phyloP scores from a whole-genome alignment of 1,139 yeast species.

The Saccharomyces hybrid region DNA sequence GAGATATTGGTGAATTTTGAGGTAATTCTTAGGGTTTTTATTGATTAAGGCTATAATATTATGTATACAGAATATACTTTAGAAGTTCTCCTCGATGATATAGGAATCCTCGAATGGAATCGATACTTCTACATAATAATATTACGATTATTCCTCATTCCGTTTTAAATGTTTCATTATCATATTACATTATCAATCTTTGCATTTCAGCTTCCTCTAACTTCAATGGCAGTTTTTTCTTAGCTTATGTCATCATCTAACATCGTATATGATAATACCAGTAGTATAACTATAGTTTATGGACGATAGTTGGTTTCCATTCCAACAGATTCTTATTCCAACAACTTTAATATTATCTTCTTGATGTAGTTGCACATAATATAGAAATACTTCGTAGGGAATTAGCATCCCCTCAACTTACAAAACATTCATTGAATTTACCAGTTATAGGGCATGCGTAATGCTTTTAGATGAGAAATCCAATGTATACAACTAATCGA shows the following conservation, averaged over 20 bases:
- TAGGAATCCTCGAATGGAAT: not conserved
- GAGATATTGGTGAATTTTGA: not conserved
- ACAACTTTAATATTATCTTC: too few relatives aligned
- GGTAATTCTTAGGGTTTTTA: not conserved
- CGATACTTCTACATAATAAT: not conserved
- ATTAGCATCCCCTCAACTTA: too few relatives aligned
- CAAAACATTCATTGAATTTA: too few relatives aligned
- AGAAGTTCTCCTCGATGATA: not conserved
- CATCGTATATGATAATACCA: not conserved
- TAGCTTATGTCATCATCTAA: not conserved
- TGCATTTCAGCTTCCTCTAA: not conserved
- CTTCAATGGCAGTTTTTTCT: not conserved
- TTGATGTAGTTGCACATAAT: too few relatives aligned
- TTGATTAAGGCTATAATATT: not conserved
- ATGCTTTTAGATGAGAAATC: too few relatives aligned
- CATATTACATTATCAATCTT: not conserved
- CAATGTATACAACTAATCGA: too few relatives aligned
- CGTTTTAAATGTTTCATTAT: not conserved
- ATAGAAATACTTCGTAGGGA: too few relatives aligned
- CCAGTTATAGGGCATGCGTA: too few relatives aligned
- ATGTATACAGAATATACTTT: not conserved
- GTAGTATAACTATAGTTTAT: not conserved
- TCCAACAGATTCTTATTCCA: not conserved
- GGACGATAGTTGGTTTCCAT: not conserved
- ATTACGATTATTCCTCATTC: not conserved